Base-by-base conservation (phyloP, 371 early-diverging fungal genomes). In the Neoconidiobolus thromboides region DNA sequence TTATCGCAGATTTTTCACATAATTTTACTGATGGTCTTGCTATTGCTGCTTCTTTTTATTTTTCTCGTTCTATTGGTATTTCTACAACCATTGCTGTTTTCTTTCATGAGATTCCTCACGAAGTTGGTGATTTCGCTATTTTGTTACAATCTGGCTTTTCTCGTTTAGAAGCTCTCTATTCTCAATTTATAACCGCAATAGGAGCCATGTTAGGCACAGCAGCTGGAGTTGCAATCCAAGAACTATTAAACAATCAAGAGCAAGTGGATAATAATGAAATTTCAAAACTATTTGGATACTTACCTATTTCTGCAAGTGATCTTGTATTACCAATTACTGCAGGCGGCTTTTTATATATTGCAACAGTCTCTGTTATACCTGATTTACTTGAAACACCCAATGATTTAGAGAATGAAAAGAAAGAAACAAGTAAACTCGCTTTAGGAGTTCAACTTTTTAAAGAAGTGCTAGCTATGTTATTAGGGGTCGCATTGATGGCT, bases 11-110 rank as follows among this genome's bases (percentile, higher is more conserved):
- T 64, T 84, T 84, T 15, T 78, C 88, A 1, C 92, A 91, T 75
- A 91, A 90, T 68, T 85, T 90, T 62, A 86, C 90, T n/a, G 92
- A 91, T 58, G 92, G 92, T 9, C 71, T 91, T n/a, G 91, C 91
- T 5, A 83, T 91, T 80, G 84, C 90, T 1, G 88, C 89, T 0
- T 83, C 87, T 2, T 90, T 90, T 68, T 86, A 87, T 62, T 76
- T 83, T 36, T 86, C 86, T 10, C 86, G 83, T 12, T 79, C 81
- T 1, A 79, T 89, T 1, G 93, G 91, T 37, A 77, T 88, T 0
- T 84, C 88, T 0, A 89, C 91, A 1, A 82, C 90, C 2, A 80
- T 91, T 0, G 92, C 93, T 0, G 89, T 91, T n/a, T 87, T 91
- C 55, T 85, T 91, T 71, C 93, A 92, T 66, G 93, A 92, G 69